Base-by-base conservation (phyloP, 768 basidiomycete species). In the Lactarius deliciosus region DNA sequence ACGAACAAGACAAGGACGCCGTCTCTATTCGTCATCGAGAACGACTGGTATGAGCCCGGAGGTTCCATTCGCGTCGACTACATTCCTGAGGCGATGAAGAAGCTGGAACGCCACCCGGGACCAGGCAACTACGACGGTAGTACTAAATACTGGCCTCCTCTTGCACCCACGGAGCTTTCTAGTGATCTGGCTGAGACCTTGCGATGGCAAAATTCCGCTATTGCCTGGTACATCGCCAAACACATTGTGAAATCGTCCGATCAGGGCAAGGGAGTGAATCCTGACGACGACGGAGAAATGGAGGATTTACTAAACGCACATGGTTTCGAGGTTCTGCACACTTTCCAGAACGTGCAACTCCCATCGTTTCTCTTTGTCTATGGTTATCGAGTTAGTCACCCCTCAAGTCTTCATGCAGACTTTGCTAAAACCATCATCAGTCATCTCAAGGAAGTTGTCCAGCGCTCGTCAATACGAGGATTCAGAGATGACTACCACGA, bases 321-420 rank as follows among this genome's bases (percentile, higher is more conserved):
- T 16, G 82, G 81, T 0, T 81, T 77, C 34, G 76, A 77, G 56
- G 73, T 79, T 20, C 60, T 81, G 58, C 76, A 80, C 60, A 80
- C 81, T 15, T 83, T 76, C 43, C 68, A 73, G 11, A 76, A 75
- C 68, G 74, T 74, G 82, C 82, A 63, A 73, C 81, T 76, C 16
- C 7, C 50, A 5, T 5, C 57, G 13, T 34, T 34, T 16, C 47
- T 61, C 57, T 6, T 41, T 43, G 25, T 53, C 15, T 57, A 8
- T 30, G 25, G 4, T n/a, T 40, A n/a, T 9, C 25, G 32, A 6
- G 16, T 57, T 15, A 54, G 5, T 8, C 16, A 6, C 41, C 16
- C 13, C 56, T 61, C 55, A 57, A 81, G 81, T 41, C 73, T 77
- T 22, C 76, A 78, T 16, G 80, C 82, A 80, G 81, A 82, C 30